Evolutionary conservation across 2,329 filamentous ascomycete genomes (phyloP).

Genomic region (Leptodontidium sp.): DNA sequence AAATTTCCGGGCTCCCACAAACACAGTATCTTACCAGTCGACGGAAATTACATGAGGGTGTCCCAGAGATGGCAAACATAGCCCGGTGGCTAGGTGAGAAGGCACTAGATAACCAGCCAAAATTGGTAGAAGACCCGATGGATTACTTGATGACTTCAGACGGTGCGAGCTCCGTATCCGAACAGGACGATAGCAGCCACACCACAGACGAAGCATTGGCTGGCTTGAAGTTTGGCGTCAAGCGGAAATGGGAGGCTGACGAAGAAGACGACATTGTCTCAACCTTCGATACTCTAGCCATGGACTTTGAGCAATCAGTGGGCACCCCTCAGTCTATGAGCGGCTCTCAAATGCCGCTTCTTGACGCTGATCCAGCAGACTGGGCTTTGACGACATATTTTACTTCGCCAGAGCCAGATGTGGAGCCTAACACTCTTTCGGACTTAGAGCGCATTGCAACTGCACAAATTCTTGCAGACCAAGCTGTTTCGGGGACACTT

Average conservation of each 20-base stretch:
- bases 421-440: conserved; percentile 43
- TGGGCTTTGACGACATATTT: conserved; percentile 63
- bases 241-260: conserved; percentile 45
- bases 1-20: conserved; percentile 36
- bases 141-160: conserved; percentile 40
- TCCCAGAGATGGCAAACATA: conserved; percentile 38
- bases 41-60: conserved; percentile 32
- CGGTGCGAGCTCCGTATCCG: conserved; percentile 59
- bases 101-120: conserved; percentile 26
- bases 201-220: conserved; percentile 59
- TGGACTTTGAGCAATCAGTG: conserved; percentile 41
- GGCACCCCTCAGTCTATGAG: conserved; percentile 41
- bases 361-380: conserved; percentile 46
- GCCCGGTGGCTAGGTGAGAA: conserved; percentile 56
- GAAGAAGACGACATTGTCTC: conserved; percentile 42
- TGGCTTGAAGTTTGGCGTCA: conserved; percentile 54
- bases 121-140: conserved; percentile 32
- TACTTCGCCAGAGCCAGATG: conserved; percentile 62
- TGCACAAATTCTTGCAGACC: conserved; percentile 76
- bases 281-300: conserved; percentile 44
- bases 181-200: conserved; percentile 62
- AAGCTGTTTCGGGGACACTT: conserved; percentile 64
- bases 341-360: conserved; percentile 40
- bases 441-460: conserved; percentile 71
- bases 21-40: conserved; percentile 41